Percentiles rank a stretch among this genome's conserved stretches.
These are phyloP conservation scores for Filobasidium wieringae DNA, from an alignment of 768 basidiomycete genomes.

Conservation along the genomic window DNA sequence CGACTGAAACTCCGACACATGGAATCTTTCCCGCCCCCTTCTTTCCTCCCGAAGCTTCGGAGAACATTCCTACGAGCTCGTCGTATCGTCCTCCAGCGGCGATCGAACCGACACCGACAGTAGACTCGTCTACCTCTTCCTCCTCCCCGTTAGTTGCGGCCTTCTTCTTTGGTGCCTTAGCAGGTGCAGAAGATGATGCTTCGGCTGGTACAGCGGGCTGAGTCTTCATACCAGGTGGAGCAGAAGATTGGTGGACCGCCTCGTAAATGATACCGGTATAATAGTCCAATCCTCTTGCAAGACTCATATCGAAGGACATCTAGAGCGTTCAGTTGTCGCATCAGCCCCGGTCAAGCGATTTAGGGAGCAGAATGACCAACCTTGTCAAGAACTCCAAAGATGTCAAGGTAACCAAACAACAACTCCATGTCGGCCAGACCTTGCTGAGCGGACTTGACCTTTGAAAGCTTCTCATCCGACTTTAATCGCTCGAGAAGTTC, in stretches of 20 bases:
- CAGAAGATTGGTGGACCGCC: constrained; percentile 83
- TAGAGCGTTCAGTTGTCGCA: constrained; percentile 27
- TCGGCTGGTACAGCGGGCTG: constrained; percentile 44
- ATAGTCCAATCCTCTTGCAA: constrained; percentile 95
- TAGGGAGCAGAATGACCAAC: constrained; percentile 39
- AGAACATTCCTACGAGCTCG: constrained; percentile 81
- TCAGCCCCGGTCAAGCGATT: not conserved
- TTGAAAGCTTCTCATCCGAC: constrained; percentile 53
- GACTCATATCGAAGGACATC: constrained; percentile 92
- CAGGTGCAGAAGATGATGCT: constrained; percentile 25
- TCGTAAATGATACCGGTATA: constrained; percentile 99
- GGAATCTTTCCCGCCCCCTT: constrained; percentile 53
- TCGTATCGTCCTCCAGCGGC: constrained; percentile 98
- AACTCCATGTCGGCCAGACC: constrained; percentile 78
- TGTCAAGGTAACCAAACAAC: constrained; percentile 67
- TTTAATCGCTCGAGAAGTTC: constrained; percentile 61
- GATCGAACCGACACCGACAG: constrained; percentile 94
- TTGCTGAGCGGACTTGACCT: constrained; percentile 62
- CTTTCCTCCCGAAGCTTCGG: constrained; percentile 52
- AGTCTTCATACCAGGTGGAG: constrained; percentile 68
- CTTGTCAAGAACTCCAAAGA: constrained; percentile 67
- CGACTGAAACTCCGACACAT: constrained; percentile 85
- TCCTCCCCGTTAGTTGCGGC: constrained; percentile 44
- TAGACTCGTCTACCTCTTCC: constrained; percentile 81
- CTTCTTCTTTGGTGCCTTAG: constrained; percentile 25